Evolutionary conservation across 164 flowering plant genomes (phyloP).

Genomic region (Aristolochia fimbriata): DNA sequence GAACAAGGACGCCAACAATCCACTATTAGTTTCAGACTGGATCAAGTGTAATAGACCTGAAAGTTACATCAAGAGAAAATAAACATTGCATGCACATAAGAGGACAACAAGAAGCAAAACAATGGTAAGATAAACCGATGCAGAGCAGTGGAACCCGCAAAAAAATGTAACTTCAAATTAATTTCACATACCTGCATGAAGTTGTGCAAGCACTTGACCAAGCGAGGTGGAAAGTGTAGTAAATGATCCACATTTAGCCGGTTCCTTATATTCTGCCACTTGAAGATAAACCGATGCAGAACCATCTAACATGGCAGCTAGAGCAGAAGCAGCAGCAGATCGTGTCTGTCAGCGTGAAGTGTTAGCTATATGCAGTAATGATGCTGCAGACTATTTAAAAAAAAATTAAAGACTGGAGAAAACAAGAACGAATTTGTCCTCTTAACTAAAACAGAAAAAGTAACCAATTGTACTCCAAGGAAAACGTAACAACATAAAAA

Average conservation of each 20-base stretch:
- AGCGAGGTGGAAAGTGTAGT: conserved; percentile 75
- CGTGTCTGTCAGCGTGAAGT: conserved; percentile 38
- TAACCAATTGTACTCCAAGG: conserved; percentile 5
- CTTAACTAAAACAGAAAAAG: not conserved
- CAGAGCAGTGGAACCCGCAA: not conserved
- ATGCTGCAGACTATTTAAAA: not conserved
- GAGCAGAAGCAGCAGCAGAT: conserved; percentile 58
- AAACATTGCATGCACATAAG: not conserved
- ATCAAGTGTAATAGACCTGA: conserved; percentile 68
- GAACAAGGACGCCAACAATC: conserved; percentile 61
- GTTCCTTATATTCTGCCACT: conserved; percentile 80
- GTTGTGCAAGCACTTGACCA: conserved; percentile 87
- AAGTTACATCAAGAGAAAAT: conserved; percentile 10
- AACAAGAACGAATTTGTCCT: too few species aligned
- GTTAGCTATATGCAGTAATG: not conserved
- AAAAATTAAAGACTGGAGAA: not conserved
- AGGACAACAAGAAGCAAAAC: not conserved
- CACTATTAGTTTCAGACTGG: conserved; percentile 52
- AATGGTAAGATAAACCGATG: not conserved
- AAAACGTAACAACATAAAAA: not conserved
- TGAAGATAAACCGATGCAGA: conserved; percentile 65
- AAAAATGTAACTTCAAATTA: not conserved
- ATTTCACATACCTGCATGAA: conserved; percentile 56
- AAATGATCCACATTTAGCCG: conserved; percentile 65
- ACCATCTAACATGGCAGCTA: conserved; percentile 72